Conservation (phyloP, 257 asterid genomes). For the Penstemon newberryi region DNA sequence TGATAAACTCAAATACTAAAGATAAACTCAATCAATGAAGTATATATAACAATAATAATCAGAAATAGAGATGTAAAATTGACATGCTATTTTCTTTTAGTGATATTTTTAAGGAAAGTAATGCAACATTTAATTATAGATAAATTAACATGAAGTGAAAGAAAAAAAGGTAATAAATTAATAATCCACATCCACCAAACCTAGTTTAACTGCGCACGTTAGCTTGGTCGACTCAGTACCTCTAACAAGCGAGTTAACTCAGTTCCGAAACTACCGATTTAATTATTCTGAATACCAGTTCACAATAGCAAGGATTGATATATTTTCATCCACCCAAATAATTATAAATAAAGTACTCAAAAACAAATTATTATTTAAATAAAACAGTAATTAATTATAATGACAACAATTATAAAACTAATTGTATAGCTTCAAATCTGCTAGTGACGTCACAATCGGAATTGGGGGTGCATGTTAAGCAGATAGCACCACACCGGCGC, state of each 20-base stretch:
- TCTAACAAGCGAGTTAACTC: background rate
- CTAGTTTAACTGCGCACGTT: slow-evolving; percentile 35
- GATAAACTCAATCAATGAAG: no score
- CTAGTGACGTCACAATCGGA: slow-evolving; percentile 22
- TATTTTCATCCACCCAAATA: slow-evolving; percentile 23
- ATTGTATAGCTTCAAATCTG: slow-evolving; percentile 39
- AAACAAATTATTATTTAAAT: background rate
- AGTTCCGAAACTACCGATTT: slow-evolving; percentile 23
- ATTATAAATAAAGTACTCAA: background rate
- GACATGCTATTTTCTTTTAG: no score
- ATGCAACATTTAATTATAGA: no score
- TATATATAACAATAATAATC: no score
- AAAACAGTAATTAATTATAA: background rate
- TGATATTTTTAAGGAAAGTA: no score
- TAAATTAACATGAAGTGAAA: no score
- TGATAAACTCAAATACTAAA: no score
- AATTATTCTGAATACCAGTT: slow-evolving; percentile 42
- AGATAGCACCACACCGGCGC: slow-evolving; percentile 42
- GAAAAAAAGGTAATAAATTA: background rate
- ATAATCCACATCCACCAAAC: slow-evolving; percentile 29
- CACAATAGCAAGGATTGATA: slow-evolving; percentile 32
- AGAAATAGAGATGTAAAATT: no score
- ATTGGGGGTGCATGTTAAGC: slow-evolving; percentile 20
- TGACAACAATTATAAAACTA: slow-evolving; percentile 36
- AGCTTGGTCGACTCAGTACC: slow-evolving; percentile 34